Evolutionary conservation across 176 grass and related monocot genomes (phyloP).

Genomic region (Bromus sterilis): DNA sequence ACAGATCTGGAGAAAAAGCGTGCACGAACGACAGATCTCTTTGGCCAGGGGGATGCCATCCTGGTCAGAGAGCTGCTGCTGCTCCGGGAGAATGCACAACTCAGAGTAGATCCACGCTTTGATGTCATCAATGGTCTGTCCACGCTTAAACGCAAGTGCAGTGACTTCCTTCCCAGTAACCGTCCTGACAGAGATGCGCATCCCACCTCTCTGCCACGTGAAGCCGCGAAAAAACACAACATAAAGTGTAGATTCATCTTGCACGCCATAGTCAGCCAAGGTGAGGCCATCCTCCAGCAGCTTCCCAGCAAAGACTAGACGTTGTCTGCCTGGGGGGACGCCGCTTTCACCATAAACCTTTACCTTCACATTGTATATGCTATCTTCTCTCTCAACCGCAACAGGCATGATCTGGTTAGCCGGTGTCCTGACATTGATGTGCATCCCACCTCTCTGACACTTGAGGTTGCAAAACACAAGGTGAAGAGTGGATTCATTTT

Average conservation of each 20-base stretch:
- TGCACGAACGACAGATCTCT: no score
- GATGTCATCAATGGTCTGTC: no score
- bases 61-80: no score
- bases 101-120: no score
- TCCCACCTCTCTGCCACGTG: no score
- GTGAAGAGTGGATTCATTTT: no score
- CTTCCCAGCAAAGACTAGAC: not conserved
- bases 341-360: not conserved
- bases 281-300: not conserved
- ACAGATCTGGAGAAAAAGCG: not conserved
- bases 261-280: not conserved
- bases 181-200: no score
- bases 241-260: not conserved
- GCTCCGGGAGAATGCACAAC: no score
- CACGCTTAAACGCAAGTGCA: no score
- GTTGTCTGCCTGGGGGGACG: not conserved
- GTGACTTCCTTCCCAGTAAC: not conserved
- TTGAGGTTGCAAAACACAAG: not conserved
- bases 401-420: not conserved
- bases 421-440: not conserved
- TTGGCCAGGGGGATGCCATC: no score
- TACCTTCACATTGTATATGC: not conserved
- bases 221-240: not conserved
- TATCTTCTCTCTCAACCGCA: not conserved
- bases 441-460: not conserved